A percentile compares a stretch with the other conserved stretches of the same genome.
phyloP scores from a whole-genome alignment of 2,329 filamentous ascomycete genomes.

The Xylariaceae sp. region DNA sequence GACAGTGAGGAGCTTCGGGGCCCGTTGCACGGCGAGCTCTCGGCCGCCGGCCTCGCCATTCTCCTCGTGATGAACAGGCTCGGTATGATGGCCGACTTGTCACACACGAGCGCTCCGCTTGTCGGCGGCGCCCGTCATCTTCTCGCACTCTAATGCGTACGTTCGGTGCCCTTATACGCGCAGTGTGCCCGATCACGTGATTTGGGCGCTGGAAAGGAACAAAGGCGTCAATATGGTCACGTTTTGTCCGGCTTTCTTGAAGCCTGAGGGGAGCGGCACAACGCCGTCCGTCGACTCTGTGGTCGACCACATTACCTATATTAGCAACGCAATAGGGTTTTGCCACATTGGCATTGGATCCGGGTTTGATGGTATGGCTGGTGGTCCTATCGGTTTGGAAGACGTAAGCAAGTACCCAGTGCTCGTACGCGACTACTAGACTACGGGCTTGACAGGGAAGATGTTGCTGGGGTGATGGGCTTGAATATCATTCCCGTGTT shows the following conservation, averaged over 20 bases:
- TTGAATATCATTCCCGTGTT: background rate
- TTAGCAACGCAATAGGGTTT: slow-evolving; percentile 45
- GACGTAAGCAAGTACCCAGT: slow-evolving; percentile 1
- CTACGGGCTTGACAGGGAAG: too few species aligned
- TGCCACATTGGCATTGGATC: slow-evolving; percentile 48
- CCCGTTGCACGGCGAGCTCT: slow-evolving; percentile 38
- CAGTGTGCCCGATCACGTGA: slow-evolving; percentile 51
- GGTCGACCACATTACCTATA: slow-evolving; percentile 44
- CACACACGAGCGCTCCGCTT: slow-evolving; percentile 42
- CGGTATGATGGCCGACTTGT: slow-evolving; percentile 46
- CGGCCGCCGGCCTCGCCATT: slow-evolving; percentile 36
- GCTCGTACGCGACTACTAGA: background rate
- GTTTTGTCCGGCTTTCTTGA: slow-evolving; percentile 44
- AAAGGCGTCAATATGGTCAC: slow-evolving; percentile 50
- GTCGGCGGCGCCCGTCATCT: slow-evolving; percentile 45
- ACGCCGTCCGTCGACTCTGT: slow-evolving; percentile 45
- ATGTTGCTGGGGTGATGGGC: background rate
- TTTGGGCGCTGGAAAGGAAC: slow-evolving; percentile 45
- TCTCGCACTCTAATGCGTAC: slow-evolving; percentile 43
- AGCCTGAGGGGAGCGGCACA: slow-evolving; percentile 38
- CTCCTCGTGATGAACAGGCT: slow-evolving; percentile 48
- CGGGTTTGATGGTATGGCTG: slow-evolving; percentile 46
- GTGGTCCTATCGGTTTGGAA: slow-evolving; percentile 40
- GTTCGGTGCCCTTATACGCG: slow-evolving; percentile 42
- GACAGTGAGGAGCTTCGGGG: slow-evolving; percentile 31